Percentiles rank a stretch among this genome's conserved stretches.
Evolutionary conservation across 352 stramenopile genomes (phyloP).

Genomic region (Phytophthora vignae): DNA sequence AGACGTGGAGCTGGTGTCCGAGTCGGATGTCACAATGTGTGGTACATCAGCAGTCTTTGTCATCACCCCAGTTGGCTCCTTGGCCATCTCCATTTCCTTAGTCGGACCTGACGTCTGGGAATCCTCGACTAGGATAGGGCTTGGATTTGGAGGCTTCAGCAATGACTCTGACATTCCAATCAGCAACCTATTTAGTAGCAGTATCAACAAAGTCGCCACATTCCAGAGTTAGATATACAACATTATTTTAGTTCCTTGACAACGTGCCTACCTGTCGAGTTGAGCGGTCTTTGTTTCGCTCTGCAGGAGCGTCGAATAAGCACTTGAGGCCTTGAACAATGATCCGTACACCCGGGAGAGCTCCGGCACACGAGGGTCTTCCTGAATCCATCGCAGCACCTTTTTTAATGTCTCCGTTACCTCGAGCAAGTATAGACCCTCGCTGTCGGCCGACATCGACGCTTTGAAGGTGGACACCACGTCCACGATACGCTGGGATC

Average conservation of each 20-base stretch:
- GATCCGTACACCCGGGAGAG: neutral
- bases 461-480: neutral
- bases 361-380: neutral
- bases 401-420: neutral
- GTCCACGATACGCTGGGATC: neutral
- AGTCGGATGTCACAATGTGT: neutral
- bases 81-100: neutral
- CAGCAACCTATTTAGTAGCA: neutral
- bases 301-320: neutral
- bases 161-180: neutral
- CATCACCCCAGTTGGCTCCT: neutral
- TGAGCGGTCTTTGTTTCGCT: neutral
- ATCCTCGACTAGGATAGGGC: neutral
- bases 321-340: neutral
- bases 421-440: neutral
- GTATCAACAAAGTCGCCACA: neutral
- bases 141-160: neutral
- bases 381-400: neutral
- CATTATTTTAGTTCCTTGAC: neutral
- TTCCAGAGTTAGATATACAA: neutral
- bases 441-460: neutral
- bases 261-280: neutral
- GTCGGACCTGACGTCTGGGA: neutral
- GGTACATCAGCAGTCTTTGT: neutral
- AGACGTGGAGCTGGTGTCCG: neutral